Percentiles rank a stretch among this genome's conserved stretches.
These are phyloP conservation scores for Suhomyces yuchorum DNA, from an alignment of 1,139 yeast genomes.

Conservation along the genomic window DNA sequence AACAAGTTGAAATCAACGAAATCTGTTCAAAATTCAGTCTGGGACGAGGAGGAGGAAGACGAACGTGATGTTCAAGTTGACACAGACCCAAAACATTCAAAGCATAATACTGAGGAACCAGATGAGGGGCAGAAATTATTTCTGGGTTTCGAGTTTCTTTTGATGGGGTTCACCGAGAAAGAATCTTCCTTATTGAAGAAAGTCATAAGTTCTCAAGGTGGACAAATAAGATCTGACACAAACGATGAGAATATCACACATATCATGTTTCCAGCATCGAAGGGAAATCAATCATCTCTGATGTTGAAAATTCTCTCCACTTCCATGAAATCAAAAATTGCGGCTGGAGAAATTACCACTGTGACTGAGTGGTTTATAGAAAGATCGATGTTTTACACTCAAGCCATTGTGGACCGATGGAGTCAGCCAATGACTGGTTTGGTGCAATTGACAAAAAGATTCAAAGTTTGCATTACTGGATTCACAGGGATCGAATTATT, in stretches of 20 bases:
- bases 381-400: conserved; percentile 65
- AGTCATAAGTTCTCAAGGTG: conserved; percentile 48
- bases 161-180: conserved; percentile 40
- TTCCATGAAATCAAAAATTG: conserved; percentile 24
- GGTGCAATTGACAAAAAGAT: conserved; percentile 31
- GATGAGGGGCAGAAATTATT: conserved; percentile 28
- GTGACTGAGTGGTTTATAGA: conserved; percentile 90
- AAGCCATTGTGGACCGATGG: conserved; percentile 68
- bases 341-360: conserved; percentile 28
- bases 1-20: conserved; percentile 22
- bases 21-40: conserved; percentile 25
- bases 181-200: conserved; percentile 35
- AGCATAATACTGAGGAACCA: not conserved
- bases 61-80: not conserved
- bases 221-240: conserved; percentile 31
- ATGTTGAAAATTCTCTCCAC: conserved; percentile 31
- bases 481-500: conserved; percentile 80
- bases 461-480: conserved; percentile 72
- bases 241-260: conserved; percentile 34
- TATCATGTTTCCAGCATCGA: conserved; percentile 44
- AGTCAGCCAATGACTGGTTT: conserved; percentile 56
- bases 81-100: not conserved
- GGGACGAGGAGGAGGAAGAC: conserved; percentile 29
- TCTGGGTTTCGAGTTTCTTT: conserved; percentile 35
- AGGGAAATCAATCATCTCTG: conserved; percentile 29